phyloP scores from a whole-genome alignment of 495 filamentous ascomycete genomes.

The Cercophora samala region DNA sequence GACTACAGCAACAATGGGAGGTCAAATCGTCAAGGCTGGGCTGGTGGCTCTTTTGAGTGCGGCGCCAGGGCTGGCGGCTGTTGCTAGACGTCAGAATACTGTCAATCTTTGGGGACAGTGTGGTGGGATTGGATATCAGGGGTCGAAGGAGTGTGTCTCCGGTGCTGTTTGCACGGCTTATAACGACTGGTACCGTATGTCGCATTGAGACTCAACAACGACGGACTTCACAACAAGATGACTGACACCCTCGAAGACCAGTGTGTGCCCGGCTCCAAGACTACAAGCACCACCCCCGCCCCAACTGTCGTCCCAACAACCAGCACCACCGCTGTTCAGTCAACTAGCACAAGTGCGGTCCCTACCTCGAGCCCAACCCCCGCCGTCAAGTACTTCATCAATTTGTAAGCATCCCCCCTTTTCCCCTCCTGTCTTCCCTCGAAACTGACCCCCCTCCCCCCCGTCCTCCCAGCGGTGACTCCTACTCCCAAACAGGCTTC shows the following conservation, averaged over 20 bases:
- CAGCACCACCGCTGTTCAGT: conserved; percentile 1
- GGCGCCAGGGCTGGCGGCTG: conserved; percentile 9
- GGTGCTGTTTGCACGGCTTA: conserved; percentile 20
- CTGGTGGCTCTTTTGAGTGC: conserved; percentile 18
- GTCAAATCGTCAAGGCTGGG: conserved; percentile 5
- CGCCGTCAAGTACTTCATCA: conserved; percentile 33
- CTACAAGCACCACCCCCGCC: conserved; percentile 1
- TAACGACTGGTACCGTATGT: conserved; percentile 27
- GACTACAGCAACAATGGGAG: conserved; percentile 8
- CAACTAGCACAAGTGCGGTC: conserved; percentile 7
- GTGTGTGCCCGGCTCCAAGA: conserved; percentile 18
- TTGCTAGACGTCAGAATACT: background rate
- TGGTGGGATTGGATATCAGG: conserved; percentile 22
- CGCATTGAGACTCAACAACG: too few species aligned
- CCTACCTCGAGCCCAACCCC: conserved; percentile 7
- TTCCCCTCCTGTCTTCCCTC: background rate
- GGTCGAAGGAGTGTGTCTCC: conserved; percentile 17
- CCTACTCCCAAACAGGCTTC: conserved; percentile 60
- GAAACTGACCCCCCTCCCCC: background rate
- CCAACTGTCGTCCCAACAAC: background rate
- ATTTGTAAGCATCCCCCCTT: conserved; percentile 24
- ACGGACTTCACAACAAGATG: background rate
- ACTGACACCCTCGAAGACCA: conserved; percentile 18
- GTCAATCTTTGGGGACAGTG: conserved; percentile 19
- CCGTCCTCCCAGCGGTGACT: conserved; percentile 45